These are phyloP conservation scores for Closterium sp. DNA, from an alignment of 139 green algal genomes.

Conservation along the genomic window DNA sequence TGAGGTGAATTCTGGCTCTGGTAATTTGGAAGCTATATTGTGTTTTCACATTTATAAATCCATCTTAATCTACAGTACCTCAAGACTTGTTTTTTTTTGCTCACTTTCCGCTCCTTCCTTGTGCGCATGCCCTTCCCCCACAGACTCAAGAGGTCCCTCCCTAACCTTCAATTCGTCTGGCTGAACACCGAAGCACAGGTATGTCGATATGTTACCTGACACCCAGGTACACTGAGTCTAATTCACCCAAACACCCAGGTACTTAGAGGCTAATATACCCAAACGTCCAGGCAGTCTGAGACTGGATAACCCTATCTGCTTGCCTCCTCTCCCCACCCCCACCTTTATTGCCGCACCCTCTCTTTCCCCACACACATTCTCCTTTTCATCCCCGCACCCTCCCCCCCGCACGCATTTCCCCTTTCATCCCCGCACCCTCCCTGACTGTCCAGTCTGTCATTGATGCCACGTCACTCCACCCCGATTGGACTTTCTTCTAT, in stretches of 20 bases:
- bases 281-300: neutral
- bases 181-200: neutral
- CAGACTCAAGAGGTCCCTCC: neutral
- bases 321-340: no score
- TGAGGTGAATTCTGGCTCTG: no score
- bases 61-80: neutral
- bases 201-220: no score
- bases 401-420: no score
- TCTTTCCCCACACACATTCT: no score
- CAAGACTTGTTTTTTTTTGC: neutral
- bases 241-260: neutral
- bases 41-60: neutral
- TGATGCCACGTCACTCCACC: neutral
- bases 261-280: neutral
- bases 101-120: neutral
- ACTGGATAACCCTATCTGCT: no score
- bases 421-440: no score
- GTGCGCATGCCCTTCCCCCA: no score
- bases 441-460: neutral
- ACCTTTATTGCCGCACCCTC: no score
- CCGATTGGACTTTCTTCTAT: neutral
- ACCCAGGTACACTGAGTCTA: neutral
- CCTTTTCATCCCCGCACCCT: no score
- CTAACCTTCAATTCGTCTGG: neutral
- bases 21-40: neutral